These are phyloP conservation scores for Phytophthora colocasiae DNA, from an alignment of 352 stramenopile genomes.

Conservation along the genomic window DNA sequence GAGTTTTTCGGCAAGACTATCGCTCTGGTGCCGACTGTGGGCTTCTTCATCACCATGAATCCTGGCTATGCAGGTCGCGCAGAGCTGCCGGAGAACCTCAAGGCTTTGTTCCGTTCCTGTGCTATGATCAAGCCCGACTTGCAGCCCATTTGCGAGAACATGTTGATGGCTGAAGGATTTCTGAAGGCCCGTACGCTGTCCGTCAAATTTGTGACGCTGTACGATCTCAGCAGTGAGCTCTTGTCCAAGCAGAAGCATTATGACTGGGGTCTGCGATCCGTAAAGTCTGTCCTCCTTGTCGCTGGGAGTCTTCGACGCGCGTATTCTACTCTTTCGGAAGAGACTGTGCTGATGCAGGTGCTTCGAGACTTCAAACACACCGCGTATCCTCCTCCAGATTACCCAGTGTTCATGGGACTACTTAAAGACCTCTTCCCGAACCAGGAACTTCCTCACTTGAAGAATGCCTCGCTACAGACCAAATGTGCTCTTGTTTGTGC, in stretches of 20 bases:
- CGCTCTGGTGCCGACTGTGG: slow-evolving; percentile 81
- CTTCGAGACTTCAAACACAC: slow-evolving; percentile 97
- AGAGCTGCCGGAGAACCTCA: slow-evolving; percentile 94
- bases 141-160: slow-evolving; percentile 94
- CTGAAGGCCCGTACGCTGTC: slow-evolving; percentile 82
- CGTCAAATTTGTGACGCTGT: slow-evolving; percentile 92
- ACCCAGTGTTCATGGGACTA: slow-evolving; percentile 94
- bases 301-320: slow-evolving; percentile 93
- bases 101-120: slow-evolving; percentile 92
- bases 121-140: slow-evolving; percentile 94
- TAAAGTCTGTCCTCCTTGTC: slow-evolving; percentile 97
- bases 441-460: slow-evolving; percentile 44
- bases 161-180: slow-evolving; percentile 95
- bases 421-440: slow-evolving; percentile 94
- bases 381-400: slow-evolving; percentile 93
- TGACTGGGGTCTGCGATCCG: slow-evolving; percentile 95
- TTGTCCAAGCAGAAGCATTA: slow-evolving; percentile 93
- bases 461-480: slow-evolving; percentile 54
- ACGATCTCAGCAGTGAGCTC: slow-evolving; percentile 87
- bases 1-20: slow-evolving; percentile 93
- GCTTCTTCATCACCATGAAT: slow-evolving; percentile 97
- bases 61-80: slow-evolving; percentile 92
- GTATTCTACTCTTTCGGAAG: slow-evolving; percentile 84
- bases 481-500: slow-evolving; percentile 60
- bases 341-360: slow-evolving; percentile 95